Percentiles rank a stretch among this genome's conserved stretches.
Conservation (phyloP, 2,329 filamentous ascomycete genomes). For the Trichoderma koningiopsis region DNA sequence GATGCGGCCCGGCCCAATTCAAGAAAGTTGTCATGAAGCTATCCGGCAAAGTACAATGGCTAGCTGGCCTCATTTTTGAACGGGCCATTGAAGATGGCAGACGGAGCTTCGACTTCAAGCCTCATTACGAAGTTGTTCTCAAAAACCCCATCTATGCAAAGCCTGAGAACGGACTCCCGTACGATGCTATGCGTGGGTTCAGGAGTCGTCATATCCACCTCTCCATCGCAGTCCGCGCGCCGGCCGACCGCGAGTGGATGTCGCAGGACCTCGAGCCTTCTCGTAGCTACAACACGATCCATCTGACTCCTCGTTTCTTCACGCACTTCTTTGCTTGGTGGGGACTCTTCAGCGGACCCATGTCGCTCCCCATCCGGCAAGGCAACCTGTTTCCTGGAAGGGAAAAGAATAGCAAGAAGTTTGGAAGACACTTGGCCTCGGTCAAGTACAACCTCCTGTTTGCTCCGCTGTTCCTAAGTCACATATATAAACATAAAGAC, state of each 20-base stretch:
- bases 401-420: slow-evolving; percentile 98
- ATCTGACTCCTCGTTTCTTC: slow-evolving; percentile 93
- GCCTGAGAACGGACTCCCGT: slow-evolving; percentile 57
- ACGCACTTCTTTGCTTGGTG: slow-evolving; percentile 99
- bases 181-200: slow-evolving; percentile 97
- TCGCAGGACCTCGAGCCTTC: slow-evolving; percentile 74
- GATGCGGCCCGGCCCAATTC: slow-evolving; percentile 82
- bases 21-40: slow-evolving; percentile 99
- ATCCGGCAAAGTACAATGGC: slow-evolving; percentile 92
- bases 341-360: slow-evolving; percentile 91
- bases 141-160: slow-evolving; percentile 78
- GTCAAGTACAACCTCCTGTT: slow-evolving; percentile 96
- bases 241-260: slow-evolving; percentile 83
- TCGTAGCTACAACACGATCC: slow-evolving; percentile 93
- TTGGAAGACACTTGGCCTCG: slow-evolving; percentile 93
- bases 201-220: slow-evolving; percentile 95
- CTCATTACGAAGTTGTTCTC: slow-evolving; percentile 88
- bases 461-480: slow-evolving; percentile 90
- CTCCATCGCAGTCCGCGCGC: slow-evolving; percentile 87
- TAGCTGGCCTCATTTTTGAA: slow-evolving; percentile 90
- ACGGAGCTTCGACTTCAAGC: slow-evolving; percentile 84
- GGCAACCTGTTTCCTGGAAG: slow-evolving; percentile 87
- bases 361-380: slow-evolving; percentile 93
- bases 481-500: slow-evolving; percentile 99
- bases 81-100: slow-evolving; percentile 71